Base-by-base conservation (phyloP, 2,329 filamentous ascomycete genomes). In the Periconia sp. region DNA sequence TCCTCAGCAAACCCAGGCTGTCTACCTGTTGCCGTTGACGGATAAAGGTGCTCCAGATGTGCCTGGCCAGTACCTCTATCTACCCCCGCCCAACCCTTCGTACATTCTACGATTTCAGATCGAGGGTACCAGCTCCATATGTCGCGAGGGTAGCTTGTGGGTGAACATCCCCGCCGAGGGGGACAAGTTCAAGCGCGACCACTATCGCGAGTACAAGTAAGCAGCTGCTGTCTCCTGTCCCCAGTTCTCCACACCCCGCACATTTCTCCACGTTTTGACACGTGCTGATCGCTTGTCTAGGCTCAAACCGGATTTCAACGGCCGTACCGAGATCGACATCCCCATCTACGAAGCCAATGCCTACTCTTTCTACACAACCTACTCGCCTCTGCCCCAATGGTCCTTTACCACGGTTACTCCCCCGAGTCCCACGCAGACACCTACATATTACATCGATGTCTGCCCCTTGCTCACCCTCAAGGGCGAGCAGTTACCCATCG, bases 71-170 rank as follows among this genome's bases (percentile, higher is more conserved):
- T 99, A 97, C 79, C 90, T 97, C 67, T 96, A 96, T 74, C 81
- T 99, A 42, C 89, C 92, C 0, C 87, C 94, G 17, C 83, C 82
- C 41, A 82, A 88, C n/a, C 89, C 81, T 14, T 72, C 89, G 41
- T 88, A 97, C 67, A 84, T 84, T 49, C 80, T 97, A 53, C 88
- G 93, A 55, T 96, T 99, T 75, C 85, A 91, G 63, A 93, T 97
- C 64, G 90, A 97, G 75, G 92, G 94, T 57, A 93, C 91, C 53
- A 96, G 93, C 71, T 96, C 93, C 57, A 94, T 99, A 79, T 97
- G 92, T 75, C 86, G 92, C 62, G 82, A 96, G 76, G 94, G 95
- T 55, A 97, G 90, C 70, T 82, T 99, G 58, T 99, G 94, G 93
- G 89, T 96, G 68, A 99, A 99, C 74, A 90, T 97, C 56, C 94